phyloP scores from a whole-genome alignment of 2,329 filamentous ascomycete genomes.

The Fusarium sp. region DNA sequence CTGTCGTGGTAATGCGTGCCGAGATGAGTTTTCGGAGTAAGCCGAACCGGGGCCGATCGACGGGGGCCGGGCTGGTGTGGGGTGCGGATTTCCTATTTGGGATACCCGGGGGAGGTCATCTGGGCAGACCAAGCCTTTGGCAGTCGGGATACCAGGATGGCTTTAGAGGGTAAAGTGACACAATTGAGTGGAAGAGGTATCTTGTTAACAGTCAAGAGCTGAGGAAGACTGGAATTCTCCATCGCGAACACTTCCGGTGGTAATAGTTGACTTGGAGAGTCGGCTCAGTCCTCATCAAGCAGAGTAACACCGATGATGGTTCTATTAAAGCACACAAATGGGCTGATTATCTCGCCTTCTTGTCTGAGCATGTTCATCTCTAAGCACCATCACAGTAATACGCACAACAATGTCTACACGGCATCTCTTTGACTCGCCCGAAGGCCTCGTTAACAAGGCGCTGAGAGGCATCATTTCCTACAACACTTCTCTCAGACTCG shows the following conservation, averaged over 20 bases:
- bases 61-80: not conserved
- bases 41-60: slow-evolving; percentile 1
- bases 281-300: not conserved
- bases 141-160: slow-evolving; percentile 11
- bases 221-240: not conserved
- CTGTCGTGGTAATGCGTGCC: slow-evolving; percentile 1
- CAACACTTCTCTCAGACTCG: slow-evolving; percentile 63
- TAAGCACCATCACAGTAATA: not conserved
- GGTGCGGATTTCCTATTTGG: slow-evolving; percentile 34
- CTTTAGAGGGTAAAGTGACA: not conserved
- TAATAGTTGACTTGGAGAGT: slow-evolving; percentile 1
- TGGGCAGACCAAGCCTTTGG: not conserved
- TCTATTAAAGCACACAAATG: not conserved
- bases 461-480: slow-evolving; percentile 65
- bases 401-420: slow-evolving; percentile 60
- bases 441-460: slow-evolving; percentile 65
- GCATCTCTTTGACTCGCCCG: slow-evolving; percentile 64
- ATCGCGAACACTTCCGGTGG: not conserved
- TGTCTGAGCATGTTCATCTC: not conserved
- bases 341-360: not conserved
- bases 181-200: not conserved
- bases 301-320: not conserved
- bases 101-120: slow-evolving; percentile 32
- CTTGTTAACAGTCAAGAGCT: not conserved
- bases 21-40: not conserved